These are phyloP conservation scores for Colletotrichum coccodes DNA, from an alignment of 2,329 filamentous ascomycete species.

Conservation along the genomic window DNA sequence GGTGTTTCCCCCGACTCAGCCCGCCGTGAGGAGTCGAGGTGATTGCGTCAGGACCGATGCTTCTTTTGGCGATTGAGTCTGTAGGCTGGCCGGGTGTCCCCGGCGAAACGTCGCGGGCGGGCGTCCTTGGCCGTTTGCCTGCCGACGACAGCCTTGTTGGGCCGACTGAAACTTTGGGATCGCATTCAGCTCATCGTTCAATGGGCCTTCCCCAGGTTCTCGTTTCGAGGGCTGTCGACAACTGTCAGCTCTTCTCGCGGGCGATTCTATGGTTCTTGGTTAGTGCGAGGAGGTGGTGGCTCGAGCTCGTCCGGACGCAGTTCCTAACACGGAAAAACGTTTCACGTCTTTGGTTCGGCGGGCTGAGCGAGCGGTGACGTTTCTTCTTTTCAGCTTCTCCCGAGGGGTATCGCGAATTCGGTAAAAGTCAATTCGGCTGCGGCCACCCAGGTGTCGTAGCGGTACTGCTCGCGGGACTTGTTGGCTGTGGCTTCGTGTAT, in stretches of 20 bases:
- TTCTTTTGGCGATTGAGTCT: not conserved
- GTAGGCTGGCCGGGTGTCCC: conserved; percentile 16
- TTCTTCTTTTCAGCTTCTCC: not conserved
- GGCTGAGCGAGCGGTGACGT: not conserved
- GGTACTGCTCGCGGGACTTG: not conserved
- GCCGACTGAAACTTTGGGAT: conserved; percentile 4
- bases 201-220: conserved; percentile 2
- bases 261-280: not conserved
- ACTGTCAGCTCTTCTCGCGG: not conserved
- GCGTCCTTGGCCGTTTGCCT: not conserved
- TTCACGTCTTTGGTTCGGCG: not conserved
- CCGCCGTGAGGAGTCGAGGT: not conserved
- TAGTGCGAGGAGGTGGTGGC: conserved; percentile 5
- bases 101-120: not conserved
- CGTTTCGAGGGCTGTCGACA: not conserved
- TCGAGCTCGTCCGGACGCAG: conserved; percentile 8
- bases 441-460: not conserved
- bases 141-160: conserved; percentile 2
- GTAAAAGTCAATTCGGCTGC: conserved; percentile 11
- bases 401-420: too few relatives aligned
- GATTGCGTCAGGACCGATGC: conserved; percentile 18
- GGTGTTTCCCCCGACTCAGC: conserved; percentile 29
- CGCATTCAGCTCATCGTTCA: conserved; percentile 13
- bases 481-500: not conserved
- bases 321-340: not conserved